phyloP scores from a whole-genome alignment of 2,329 filamentous ascomycete genomes.

The Penicillium occitanis region DNA sequence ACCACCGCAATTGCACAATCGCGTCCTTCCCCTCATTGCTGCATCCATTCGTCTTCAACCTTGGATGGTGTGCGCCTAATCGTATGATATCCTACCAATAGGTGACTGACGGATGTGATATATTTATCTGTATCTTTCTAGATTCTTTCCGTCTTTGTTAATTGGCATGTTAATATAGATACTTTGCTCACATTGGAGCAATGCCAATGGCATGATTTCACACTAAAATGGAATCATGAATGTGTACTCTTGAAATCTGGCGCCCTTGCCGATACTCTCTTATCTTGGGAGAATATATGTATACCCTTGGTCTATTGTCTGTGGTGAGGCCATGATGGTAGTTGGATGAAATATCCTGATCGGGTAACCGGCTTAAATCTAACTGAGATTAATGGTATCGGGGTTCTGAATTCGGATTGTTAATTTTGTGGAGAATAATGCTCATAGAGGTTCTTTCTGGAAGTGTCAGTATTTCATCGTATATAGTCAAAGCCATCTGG shows the following conservation, averaged over 20 bases:
- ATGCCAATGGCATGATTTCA: neutral
- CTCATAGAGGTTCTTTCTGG: neutral
- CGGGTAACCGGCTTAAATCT: neutral
- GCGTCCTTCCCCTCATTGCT: neutral
- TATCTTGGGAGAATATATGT: neutral
- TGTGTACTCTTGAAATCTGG: neutral
- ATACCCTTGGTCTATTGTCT: neutral
- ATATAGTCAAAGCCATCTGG: neutral
- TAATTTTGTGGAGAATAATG: constrained; percentile 3
- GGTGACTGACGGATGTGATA: neutral
- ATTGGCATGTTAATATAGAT: neutral
- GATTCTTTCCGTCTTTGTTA: neutral
- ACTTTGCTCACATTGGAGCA: neutral
- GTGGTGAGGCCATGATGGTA: neutral
- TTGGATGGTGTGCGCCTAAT: neutral
- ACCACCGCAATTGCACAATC: constrained; percentile 29
- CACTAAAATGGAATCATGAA: neutral
- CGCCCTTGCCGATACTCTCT: neutral
- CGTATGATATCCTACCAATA: neutral
- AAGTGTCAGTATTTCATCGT: neutral
- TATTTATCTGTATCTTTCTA: neutral
- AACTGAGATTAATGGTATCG: neutral
- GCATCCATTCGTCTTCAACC: neutral
- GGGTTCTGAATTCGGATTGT: neutral
- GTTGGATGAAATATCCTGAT: neutral